Percentiles rank a stretch among this genome's conserved stretches.
These are phyloP conservation scores for Zancudomyces culisetae DNA, from an alignment of 371 early-diverging fungal species.

Conservation along the genomic window DNA sequence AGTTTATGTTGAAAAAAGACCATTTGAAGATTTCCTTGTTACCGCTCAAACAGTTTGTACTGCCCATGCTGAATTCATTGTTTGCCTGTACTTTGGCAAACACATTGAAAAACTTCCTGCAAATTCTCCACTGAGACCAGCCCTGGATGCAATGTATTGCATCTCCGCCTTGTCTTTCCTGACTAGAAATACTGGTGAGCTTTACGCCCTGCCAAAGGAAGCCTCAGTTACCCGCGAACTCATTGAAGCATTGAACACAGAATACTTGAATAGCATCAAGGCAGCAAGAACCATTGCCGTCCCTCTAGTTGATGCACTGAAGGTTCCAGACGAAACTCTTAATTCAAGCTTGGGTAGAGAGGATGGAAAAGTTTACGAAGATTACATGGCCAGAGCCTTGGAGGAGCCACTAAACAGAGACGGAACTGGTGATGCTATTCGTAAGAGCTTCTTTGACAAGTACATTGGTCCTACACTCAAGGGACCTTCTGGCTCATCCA, in stretches of 20 bases:
- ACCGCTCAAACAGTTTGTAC: constrained; percentile 37
- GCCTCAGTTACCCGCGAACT: constrained; percentile 28
- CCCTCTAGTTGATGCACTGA: constrained; percentile 57
- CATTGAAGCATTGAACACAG: constrained; percentile 10
- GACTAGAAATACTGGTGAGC: constrained; percentile 27
- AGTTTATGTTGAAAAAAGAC: constrained; percentile 30
- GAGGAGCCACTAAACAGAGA: constrained; percentile 36
- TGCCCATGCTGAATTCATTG: constrained; percentile 42
- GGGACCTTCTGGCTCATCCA: no score
- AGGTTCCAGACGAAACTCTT: constrained; percentile 48
- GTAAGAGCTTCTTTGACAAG: constrained; percentile 13
- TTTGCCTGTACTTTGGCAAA: constrained; percentile 33
- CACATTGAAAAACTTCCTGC: constrained; percentile 23
- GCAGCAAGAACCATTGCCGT: constrained; percentile 49
- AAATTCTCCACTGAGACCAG: constrained; percentile 16
- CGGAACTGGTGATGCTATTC: constrained; percentile 8
- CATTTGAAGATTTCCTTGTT: constrained; percentile 46
- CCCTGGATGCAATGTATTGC: constrained; percentile 26
- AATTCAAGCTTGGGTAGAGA: constrained; percentile 51
- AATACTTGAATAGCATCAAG: constrained; percentile 29
- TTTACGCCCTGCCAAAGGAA: constrained; percentile 37
- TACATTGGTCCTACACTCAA: constrained; percentile 12
- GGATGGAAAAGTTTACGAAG: constrained; percentile 59
- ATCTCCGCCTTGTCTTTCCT: constrained; percentile 42
- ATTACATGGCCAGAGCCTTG: constrained; percentile 42